Conservation (phyloP, 2,329 filamentous ascomycete genomes). For the Aspergillus pseudonomiae region DNA sequence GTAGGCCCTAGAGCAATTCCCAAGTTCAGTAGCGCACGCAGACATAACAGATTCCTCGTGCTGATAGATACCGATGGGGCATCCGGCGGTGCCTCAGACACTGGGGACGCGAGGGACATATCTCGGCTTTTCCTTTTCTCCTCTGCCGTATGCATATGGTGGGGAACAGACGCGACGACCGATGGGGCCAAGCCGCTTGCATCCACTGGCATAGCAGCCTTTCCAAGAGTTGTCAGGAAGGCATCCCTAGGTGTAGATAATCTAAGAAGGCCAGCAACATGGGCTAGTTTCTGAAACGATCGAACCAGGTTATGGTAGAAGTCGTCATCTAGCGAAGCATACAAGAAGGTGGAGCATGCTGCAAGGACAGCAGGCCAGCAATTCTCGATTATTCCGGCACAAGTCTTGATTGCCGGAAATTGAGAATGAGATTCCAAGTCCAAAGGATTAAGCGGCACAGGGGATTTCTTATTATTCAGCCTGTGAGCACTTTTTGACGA, state of each 20-base stretch:
- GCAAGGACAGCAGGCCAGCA: slow-evolving; percentile 97
- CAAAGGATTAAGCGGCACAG: slow-evolving; percentile 78
- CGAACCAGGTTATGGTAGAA: slow-evolving; percentile 92
- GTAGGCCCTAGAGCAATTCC: slow-evolving; percentile 93
- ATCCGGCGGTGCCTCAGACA: slow-evolving; percentile 43
- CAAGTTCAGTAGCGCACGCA: slow-evolving; percentile 89
- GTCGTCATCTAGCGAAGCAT: slow-evolving; percentile 86
- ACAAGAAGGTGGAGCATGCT: slow-evolving; percentile 92
- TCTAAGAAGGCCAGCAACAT: slow-evolving; percentile 86
- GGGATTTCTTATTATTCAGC: slow-evolving; percentile 28
- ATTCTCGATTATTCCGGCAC: slow-evolving; percentile 80
- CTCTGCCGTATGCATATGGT: slow-evolving; percentile 31
- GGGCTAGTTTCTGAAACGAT: slow-evolving; percentile 91
- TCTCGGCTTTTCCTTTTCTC: slow-evolving; percentile 34
- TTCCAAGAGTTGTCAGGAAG: slow-evolving; percentile 89
- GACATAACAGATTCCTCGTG: slow-evolving; percentile 84
- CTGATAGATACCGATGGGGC: slow-evolving; percentile 64
- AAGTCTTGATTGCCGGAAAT: slow-evolving; percentile 70
- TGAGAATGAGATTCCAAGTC: slow-evolving; percentile 72
- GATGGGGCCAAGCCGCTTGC: slow-evolving; percentile 29
- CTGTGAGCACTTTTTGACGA: slow-evolving; percentile 27
- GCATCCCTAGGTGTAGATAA: slow-evolving; percentile 87
- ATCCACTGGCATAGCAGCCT: slow-evolving; percentile 87
- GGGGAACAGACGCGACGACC: slow-evolving; percentile 22
- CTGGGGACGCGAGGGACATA: slow-evolving; percentile 27